Base-by-base conservation (phyloP, 768 basidiomycete species). In the Kwoniella shandongensis region DNA sequence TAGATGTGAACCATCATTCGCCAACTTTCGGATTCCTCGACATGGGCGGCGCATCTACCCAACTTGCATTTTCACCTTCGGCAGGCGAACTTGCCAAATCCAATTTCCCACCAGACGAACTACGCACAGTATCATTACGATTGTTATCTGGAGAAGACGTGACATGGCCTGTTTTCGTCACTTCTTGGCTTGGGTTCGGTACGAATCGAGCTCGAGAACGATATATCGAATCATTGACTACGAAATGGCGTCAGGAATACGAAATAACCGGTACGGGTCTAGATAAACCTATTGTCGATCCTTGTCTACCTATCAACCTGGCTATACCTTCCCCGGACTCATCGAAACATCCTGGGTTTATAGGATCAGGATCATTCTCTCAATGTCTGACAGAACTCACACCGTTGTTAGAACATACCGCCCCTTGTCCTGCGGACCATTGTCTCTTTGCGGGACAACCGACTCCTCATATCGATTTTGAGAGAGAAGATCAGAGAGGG, bases 31-130 rank as follows among this genome's bases (percentile, higher is more conserved):
- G 96, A 4, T 99, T 99, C 76, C 80, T 99, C 63, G 96, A 99
- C 75, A 99, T 98, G 96, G 96, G 96, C 50, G 94, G 96, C 23
- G 96, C 96, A 17, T 97, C 93, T 13, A 98, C 94, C 7, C 96
- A 99, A 77, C 93, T 99, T 61, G 96, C 96, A 11, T 99, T 98
- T 70, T 92, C 97, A 70, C 96, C 96, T 0, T 82, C 82, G 40
- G 63, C 70, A 18, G 75, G 79, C 5, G 86, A 85, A 56, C 81
- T 82, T 57, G 77, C 51, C 13, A 53, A 60, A 41, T 70, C 66
- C 2, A 51, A 40, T 76, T 72, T 80, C 59, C 81, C 82, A 53
- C 75, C 82, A 32, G 83, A 84, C 51, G 82, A 86, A 53, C 80
- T 98, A 17, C 83, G 88, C 32, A 85, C 88, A 62, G 91, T 99